phyloP scores from a whole-genome alignment of 768 basidiomycete genomes.

The Tylopilus plumbeoviolaceoides region DNA sequence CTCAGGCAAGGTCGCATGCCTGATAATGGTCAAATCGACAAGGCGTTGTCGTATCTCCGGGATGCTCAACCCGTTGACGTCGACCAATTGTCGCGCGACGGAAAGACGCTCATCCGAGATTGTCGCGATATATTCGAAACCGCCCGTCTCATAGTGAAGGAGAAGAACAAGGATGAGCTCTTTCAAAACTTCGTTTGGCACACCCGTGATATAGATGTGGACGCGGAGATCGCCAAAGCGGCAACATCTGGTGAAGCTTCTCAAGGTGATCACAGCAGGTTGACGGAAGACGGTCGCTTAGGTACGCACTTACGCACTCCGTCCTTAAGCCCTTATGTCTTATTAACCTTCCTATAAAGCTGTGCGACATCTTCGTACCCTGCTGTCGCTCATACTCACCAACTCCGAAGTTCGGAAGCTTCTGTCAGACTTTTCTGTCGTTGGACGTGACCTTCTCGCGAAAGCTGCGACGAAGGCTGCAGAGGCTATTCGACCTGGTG shows the following conservation, averaged over 20 bases:
- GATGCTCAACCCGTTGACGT: conserved; percentile 57
- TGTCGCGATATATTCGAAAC: conserved; percentile 78
- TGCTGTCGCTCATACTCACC: conserved; percentile 81
- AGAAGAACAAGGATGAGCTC: conserved; percentile 89
- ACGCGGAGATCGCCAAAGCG: conserved; percentile 34
- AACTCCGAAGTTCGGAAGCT: conserved; percentile 94
- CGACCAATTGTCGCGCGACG: conserved; percentile 68
- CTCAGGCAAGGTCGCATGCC: conserved; percentile 78
- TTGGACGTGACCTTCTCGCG: conserved; percentile 82
- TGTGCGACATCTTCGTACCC: conserved; percentile 80
- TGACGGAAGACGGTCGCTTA: conserved; percentile 54
- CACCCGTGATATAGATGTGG: conserved; percentile 46
- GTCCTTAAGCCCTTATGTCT: neutral
- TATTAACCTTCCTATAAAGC: conserved; percentile 43
- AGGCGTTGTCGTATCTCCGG: conserved; percentile 63
- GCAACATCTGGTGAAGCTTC: conserved; percentile 35
- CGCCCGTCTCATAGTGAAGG: conserved; percentile 59
- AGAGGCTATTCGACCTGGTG: conserved; percentile 58
- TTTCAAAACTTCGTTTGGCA: conserved; percentile 90
- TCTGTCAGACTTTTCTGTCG: conserved; percentile 68
- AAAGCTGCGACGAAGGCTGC: conserved; percentile 70
- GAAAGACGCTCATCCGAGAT: conserved; percentile 73
- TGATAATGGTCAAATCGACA: conserved; percentile 75
- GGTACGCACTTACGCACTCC: conserved; percentile 38
- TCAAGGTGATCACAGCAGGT: conserved; percentile 54